Base-by-base conservation (phyloP, 768 basidiomycete species). In the Tulasnella sp. region DNA sequence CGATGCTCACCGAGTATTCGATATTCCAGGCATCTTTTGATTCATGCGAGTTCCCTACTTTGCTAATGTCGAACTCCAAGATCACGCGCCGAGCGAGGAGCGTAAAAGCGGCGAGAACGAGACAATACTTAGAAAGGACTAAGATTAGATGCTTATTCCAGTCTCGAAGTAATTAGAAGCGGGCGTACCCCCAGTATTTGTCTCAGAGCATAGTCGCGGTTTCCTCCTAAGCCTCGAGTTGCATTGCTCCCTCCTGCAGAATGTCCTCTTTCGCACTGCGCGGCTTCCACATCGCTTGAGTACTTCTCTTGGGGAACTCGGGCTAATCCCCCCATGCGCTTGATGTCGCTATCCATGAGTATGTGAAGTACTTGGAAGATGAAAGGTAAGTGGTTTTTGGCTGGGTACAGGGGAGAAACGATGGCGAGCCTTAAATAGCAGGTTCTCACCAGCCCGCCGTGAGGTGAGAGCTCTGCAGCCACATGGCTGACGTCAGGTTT, bases 401-500 rank as follows among this genome's bases (percentile, higher is more conserved):
- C 9, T 37, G 64, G 64, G 12, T 69, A 14, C 18, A 69, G 64
- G 64, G 64, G 12, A 69, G 64, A 34, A 69, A 16, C 24, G 64
- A 69, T 28, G 18, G 18, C 24, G 34, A 34, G 31, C 14, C 28
- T 14, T 28, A 46, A 3, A 46, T 46, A 18, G 14, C 31, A 34
- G 3, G 8, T 37, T 69, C 64, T 37, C 34, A 31, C 12, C 64
- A 69, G 64, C 34, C 64, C 16, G 31, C 28, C 31, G 64, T 28
- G 64, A 69, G 64, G 64, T 12, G 18, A 14, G 7, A 69, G 64
- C 64, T 34, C 64, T 28, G 64, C 64, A 69, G 64, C 64, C 31
- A 37, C 64, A 69, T 69, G 64, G 64, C 31, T 69, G 64, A 37
- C 64, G 64, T 18, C 9, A 69, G 64, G 64, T 69, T 69, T 69